Base-by-base conservation (phyloP, 495 filamentous ascomycete genomes). In the Penicillium psychrofluorescens region DNA sequence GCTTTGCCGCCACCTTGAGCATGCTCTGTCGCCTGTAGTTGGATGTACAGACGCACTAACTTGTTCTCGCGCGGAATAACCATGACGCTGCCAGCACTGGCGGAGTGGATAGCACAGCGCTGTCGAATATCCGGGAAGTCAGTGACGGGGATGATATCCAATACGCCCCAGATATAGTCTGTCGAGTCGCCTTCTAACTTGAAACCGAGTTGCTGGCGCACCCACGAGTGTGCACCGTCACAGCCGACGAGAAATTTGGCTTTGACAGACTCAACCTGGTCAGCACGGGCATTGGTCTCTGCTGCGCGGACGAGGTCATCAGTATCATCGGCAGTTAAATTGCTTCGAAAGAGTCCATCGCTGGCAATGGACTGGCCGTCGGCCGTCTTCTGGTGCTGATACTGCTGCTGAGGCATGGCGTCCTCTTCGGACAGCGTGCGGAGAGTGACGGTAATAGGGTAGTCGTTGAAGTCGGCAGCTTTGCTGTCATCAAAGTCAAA, bases 41-140 rank as follows among this genome's bases (percentile, higher is more conserved):
- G 80, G 36, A 84, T 79, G 49, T 86, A 88, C 0, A 86, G 52
- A n/a, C 83, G 75, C 13, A 84, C 78, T 4, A 82, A 67, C 58
- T 73, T 78, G 45, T 76, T 76, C 54, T 85, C 82, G 27, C 84
- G 74, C 0, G 84, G 84, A 29, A 88, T 80, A 1, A 83, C 56
- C 72, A 88, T 80, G 29, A 86, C 59, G 27, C 68, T 78, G 7
- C 84, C 84, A 4, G 63, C 66, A 10, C 63, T 64, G 7, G 72
- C 72, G 6, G 77, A 79, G 48, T 84, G 79, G 14, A 85, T 75
- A n/a, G 76, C 72, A 50, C 80, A 85, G 29, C 74, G 63, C 52
- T 68, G 73, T 28, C 83, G 68, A 38, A 86, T 79, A 49, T 86
- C 84, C 1, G 81, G 80, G 42, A 83, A 83, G 49, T 84, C 64